Base-by-base conservation (phyloP, 352 stramenopile species). In the Phytophthora tubulina region DNA sequence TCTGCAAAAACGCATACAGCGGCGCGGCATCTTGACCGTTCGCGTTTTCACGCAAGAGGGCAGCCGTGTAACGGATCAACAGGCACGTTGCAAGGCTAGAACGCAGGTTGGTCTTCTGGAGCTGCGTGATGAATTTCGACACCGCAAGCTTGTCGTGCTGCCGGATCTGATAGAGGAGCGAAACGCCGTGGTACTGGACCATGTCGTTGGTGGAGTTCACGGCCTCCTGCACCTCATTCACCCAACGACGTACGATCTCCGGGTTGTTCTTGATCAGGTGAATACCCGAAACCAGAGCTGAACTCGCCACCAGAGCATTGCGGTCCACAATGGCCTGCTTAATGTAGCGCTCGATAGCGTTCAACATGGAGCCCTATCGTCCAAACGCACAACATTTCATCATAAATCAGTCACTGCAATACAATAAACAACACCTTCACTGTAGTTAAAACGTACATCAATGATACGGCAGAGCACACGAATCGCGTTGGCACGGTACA, bases 251-350 rank as follows among this genome's bases (percentile, higher is more conserved):
- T 17, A 98, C 86, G 33, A 98, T 89, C n/a, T 97, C 90, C 1
- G 96, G 88, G 76, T 93, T 97, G 63, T 83, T 93, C 57, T 97
- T 91, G 78, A 99, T 99, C 52, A 99, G 76, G 61, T 98, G 93
- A 39, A 98, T 95, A 39, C 97, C 96, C 31, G 96, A 98, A 32
- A 99, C 95, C 33, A 99, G 87, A 10, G 98, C 97, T 0, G 97
- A 98, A 77, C 95, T 99, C 6, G 97, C 88, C 13, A 99, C 98
- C 46, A 99, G 89, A 33, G 93, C 88, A 53, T 99, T 99, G 62
- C 94, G 97, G 82, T 99, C 97, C 48, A 99, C 98, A 63, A 99
- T 98, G 2, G 98, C 98, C 63, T 99, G 98, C 82, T 99, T 99
- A 63, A 99, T 97, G 85, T 99, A 99, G 27, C 96, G 88, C 76